Conservation (phyloP, 2,329 filamentous ascomycete genomes). For the Apiospora malaysiana region DNA sequence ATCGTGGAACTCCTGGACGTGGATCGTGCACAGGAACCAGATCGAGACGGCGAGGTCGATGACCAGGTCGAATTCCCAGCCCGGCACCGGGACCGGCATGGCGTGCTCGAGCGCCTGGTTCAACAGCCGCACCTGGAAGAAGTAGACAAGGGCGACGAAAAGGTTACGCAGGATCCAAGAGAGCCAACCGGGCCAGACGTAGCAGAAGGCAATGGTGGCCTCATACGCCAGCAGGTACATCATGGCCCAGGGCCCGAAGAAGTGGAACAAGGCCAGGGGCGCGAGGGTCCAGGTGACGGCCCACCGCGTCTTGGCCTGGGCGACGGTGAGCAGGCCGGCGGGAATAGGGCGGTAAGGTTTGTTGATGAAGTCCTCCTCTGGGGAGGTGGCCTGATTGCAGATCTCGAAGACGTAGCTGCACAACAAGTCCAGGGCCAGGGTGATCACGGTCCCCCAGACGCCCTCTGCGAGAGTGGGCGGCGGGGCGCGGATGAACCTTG, state of each 20-base stretch:
- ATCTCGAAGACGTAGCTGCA: neutral
- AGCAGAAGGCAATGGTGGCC: neutral
- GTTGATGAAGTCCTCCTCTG: neutral
- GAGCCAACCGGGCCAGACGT: neutral
- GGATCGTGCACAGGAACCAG: neutral
- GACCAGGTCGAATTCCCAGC: neutral
- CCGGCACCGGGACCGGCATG: neutral
- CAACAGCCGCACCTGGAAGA: neutral
- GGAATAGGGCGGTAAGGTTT: neutral
- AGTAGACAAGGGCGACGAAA: neutral
- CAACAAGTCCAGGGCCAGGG: neutral
- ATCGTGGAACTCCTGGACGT: conserved; percentile 3
- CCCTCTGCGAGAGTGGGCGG: neutral
- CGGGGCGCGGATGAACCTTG: neutral
- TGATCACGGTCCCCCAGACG: neutral
- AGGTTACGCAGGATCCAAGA: neutral
- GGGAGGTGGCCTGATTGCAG: conserved; percentile 6
- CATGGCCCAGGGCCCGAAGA: neutral
- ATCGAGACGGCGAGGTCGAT: neutral
- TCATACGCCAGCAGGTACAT: neutral
- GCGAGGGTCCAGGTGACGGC: neutral
- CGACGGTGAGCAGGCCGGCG: neutral
- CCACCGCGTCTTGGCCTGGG: neutral
- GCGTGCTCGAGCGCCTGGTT: neutral
- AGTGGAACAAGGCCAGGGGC: neutral